These are phyloP conservation scores for Cardamine chenopodiifolia DNA, from an alignment of 345 rosid genomes.

Conservation along the genomic window DNA sequence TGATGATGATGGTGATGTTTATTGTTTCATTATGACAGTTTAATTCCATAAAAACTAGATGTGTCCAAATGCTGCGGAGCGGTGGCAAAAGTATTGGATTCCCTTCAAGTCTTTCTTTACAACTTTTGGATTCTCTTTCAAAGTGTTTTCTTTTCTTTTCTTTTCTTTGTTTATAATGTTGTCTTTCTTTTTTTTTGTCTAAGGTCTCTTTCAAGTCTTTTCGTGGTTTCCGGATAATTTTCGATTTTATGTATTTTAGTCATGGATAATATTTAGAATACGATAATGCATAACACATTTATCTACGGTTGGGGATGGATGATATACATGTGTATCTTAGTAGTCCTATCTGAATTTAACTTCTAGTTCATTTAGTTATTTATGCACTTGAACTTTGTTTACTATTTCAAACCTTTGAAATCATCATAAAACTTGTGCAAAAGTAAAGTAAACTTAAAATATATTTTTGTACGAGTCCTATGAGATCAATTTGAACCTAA, in stretches of 20 bases:
- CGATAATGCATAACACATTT: background rate
- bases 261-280: slow-evolving; percentile 4
- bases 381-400: background rate
- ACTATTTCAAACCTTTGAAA: background rate
- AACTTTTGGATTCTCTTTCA: slow-evolving; percentile 22
- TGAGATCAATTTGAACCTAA: too few relatives aligned
- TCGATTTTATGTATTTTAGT: background rate
- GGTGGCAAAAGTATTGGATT: slow-evolving; percentile 34
- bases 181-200: background rate
- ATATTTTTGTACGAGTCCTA: background rate
- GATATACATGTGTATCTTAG: background rate
- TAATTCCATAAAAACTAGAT: too few relatives aligned
- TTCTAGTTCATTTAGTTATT: background rate
- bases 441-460: background rate
- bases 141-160: background rate
- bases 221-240: slow-evolving; percentile 20
- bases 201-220: slow-evolving; percentile 13
- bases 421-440: too few relatives aligned
- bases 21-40: too few relatives aligned
- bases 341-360: background rate
- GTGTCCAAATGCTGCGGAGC: too few relatives aligned
- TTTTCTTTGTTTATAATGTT: background rate
- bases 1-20: slow-evolving; percentile 44
- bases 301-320: background rate
- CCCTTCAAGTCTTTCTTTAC: background rate